Conservation (phyloP, 2,329 filamentous ascomycete genomes). For the Stagonosporopsis rhizophila region DNA sequence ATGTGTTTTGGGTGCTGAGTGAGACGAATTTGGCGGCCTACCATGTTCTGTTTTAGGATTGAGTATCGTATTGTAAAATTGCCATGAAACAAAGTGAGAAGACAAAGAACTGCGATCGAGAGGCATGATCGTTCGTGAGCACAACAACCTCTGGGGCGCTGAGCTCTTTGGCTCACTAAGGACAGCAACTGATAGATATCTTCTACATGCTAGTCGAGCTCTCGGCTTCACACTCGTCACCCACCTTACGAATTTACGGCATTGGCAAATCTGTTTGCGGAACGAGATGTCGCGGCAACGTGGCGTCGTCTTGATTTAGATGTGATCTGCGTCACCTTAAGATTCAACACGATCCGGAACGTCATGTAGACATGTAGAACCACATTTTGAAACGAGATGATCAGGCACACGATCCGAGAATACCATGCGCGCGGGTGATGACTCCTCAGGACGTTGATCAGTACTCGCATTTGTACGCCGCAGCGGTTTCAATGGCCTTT, state of each 20-base stretch:
- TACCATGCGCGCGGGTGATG: neutral
- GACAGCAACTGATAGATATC: too few relatives aligned
- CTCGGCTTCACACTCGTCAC: neutral
- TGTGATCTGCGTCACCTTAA: neutral
- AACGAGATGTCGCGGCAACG: constrained; percentile 2
- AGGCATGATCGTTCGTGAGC: too few relatives aligned
- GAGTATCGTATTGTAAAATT: too few relatives aligned
- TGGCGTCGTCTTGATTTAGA: constrained; percentile 2
- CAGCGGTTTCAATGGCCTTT: neutral
- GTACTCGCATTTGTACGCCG: neutral
- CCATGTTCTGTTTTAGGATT: too few relatives aligned
- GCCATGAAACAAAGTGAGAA: too few relatives aligned
- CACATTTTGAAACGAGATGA: neutral
- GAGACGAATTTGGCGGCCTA: too few relatives aligned
- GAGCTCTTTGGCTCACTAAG: too few relatives aligned
- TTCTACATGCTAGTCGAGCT: too few relatives aligned
- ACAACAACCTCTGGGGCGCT: too few relatives aligned
- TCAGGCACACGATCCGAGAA: neutral
- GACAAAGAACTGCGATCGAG: too few relatives aligned
- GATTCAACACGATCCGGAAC: too few relatives aligned
- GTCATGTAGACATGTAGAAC: neutral
- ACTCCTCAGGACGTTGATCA: neutral
- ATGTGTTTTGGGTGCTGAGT: too few relatives aligned
- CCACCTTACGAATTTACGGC: neutral
- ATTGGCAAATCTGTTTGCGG: constrained; percentile 4